Base-by-base conservation (phyloP, 352 stramenopile species). In the Pythium oligandrum region DNA sequence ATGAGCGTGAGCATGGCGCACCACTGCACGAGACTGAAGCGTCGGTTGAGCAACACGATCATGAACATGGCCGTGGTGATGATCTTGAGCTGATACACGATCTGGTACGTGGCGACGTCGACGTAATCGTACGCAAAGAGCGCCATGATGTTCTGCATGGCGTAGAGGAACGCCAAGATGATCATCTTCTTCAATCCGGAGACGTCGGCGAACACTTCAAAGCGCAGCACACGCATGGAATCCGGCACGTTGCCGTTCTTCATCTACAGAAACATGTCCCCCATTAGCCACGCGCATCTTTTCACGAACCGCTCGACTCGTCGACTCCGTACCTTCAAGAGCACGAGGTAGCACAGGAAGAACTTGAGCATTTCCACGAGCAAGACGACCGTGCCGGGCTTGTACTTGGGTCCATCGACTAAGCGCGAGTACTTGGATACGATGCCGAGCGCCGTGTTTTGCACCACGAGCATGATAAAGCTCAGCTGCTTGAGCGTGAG, bases 61-160 rank as follows among this genome's bases (percentile, higher is more conserved):
- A 93, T 93, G 60, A 93, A 95, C 71, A 95, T 75, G 52, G 85
- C 85, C 0, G 85, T 95, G 30, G 85, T 95, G 62, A 95, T 90
- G 71, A 95, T 93, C 76, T 95, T 95, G 55, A 93, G 81, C 67
- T 95, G 85, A 66, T 93, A 95, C 47, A 95, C 82, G 57, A 95
- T 92, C 73, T 95, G 83, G 63, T 93, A 95, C 64, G 84, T 95
- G 50, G 84, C 82, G 17, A 95, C 82, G 61, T 95, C 84, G 39
- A 95, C 80, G 66, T 93, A 92, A 61, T 95, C 84, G 61, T 93
- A 95, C 42, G 84, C 83, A 6, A 95, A 74, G 3, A 95, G 75
- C 56, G 84, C 81, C 61, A 90, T 83, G 60, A 92, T 90, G 65
- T 95, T 95, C 53, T 95, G 84, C 56, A 92, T 60, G 4, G 84